Base-by-base conservation (phyloP, 768 basidiomycete genomes). In the Lentinula sp. region DNA sequence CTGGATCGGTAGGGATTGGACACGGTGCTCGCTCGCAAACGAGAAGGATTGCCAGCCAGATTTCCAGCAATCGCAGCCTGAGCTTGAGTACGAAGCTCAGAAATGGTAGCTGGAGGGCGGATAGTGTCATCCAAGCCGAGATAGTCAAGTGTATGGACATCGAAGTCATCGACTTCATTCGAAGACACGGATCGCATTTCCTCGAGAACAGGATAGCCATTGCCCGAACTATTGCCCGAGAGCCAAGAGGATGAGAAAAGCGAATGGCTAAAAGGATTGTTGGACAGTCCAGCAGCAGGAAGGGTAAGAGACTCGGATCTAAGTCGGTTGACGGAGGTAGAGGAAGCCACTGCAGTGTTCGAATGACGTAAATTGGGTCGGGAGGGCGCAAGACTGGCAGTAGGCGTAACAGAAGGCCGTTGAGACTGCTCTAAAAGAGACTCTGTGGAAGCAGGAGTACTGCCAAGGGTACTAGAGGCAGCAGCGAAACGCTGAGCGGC, bases 111-210 rank as follows among this genome's bases (percentile, higher is more conserved):
- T n/a, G 89, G 85, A 55, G 84, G 85, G 57, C 87, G 83, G 65
- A 83, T 78, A 60, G 79, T 75, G 64, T 93, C 95, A 67, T 95
- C 96, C 67, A 98, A 80, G 48, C 96, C 96, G 54, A 98, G 89
- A 73, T 98, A 98, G 73, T 97, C 95, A 63, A 98, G 83, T 31
- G 96, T 98, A 69, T 94, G 93, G 49, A 95, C 91, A 67, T 94
- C 91, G 71, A 93, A 91, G 54, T 93, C 89, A 58, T 97, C 95
- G 23, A 83, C 83, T 18, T 92, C 90, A 64, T 84, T 84, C 48
- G 91, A 92, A 32, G 85, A 83, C 49, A 88, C 86, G 50, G 91
- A 91, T 64, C 89, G 88, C 67, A 91, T 73, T 72, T 94, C 93
- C 61, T 93, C 92, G 67, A 92, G 76, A 65, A 84, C 80, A 39